Evolutionary conservation across 2,329 filamentous ascomycete genomes (phyloP).

Genomic region (Neocucurbitaria cava): DNA sequence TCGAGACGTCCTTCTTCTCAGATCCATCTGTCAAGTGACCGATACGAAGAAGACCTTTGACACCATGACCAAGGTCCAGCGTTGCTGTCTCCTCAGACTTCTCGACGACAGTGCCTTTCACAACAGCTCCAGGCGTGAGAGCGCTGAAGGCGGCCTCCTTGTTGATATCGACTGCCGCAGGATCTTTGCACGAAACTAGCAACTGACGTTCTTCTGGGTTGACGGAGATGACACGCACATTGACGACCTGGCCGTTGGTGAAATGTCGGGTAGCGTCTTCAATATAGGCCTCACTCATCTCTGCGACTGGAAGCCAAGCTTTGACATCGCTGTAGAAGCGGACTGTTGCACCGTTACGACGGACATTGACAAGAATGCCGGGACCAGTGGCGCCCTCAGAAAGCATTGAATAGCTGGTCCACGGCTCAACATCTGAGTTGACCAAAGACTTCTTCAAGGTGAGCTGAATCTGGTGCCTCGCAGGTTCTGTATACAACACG

Average conservation of each 20-base stretch:
- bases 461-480: constrained; percentile 80
- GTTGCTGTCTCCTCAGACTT: constrained; percentile 57
- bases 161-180: constrained; percentile 77
- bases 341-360: constrained; percentile 80
- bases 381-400: constrained; percentile 77
- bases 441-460: constrained; percentile 95
- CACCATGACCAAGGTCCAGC: constrained; percentile 76
- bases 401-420: constrained; percentile 79
- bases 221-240: constrained; percentile 83
- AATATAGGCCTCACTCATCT: constrained; percentile 98
- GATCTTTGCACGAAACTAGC: constrained; percentile 92
- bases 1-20: constrained; percentile 75
- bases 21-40: constrained; percentile 88
- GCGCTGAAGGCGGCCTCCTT: constrained; percentile 75
- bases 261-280: constrained; percentile 90
- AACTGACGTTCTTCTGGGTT: constrained; percentile 74
- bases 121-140: constrained; percentile 74
- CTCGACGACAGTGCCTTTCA: constrained; percentile 71
- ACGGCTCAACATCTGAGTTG: constrained; percentile 82
- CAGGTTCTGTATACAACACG: constrained; percentile 79
- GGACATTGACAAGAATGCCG: constrained; percentile 85
- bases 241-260: constrained; percentile 87
- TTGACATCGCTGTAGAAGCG: constrained; percentile 87
- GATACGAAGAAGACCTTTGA: constrained; percentile 79
- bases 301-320: constrained; percentile 88